Conservation (phyloP, 192 early-diverging fungal genomes). For the Coemansia sp. region DNA sequence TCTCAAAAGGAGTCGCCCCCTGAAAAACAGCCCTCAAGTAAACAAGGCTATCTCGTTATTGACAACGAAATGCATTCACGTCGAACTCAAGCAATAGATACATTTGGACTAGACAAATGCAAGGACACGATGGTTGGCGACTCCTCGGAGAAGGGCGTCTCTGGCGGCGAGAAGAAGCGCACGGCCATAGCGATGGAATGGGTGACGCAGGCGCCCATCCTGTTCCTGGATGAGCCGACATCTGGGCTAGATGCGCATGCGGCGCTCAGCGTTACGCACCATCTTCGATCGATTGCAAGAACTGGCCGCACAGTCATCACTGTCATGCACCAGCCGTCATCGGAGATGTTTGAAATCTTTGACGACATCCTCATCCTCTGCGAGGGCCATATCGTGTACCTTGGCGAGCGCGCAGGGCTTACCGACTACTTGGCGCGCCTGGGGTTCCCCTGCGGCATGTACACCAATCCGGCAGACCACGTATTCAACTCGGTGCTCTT, state of each 20-base stretch:
- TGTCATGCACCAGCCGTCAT: slow-evolving; percentile 61
- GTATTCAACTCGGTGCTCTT: slow-evolving; percentile 61
- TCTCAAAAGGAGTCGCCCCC: too few relatives aligned
- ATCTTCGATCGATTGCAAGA: slow-evolving; percentile 51
- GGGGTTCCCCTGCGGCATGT: slow-evolving; percentile 45
- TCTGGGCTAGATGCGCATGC: slow-evolving; percentile 68
- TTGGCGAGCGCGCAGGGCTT: slow-evolving; percentile 55
- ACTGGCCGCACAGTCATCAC: slow-evolving; percentile 50
- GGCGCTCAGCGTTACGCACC: slow-evolving; percentile 55
- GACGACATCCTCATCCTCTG: slow-evolving; percentile 71
- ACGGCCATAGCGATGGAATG: slow-evolving; percentile 76
- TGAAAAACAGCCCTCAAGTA: too few relatives aligned
- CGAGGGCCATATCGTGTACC: slow-evolving; percentile 71
- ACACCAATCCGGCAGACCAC: slow-evolving; percentile 35
- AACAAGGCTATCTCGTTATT: slow-evolving; percentile 9
- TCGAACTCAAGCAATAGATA: slow-evolving; percentile 61
- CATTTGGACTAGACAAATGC: slow-evolving; percentile 67
- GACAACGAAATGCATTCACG: slow-evolving; percentile 38
- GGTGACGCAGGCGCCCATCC: slow-evolving; percentile 66
- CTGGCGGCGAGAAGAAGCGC: slow-evolving; percentile 76
- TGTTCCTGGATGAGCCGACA: slow-evolving; percentile 76
- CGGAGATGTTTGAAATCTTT: slow-evolving; percentile 64
- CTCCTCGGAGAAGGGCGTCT: slow-evolving; percentile 65
- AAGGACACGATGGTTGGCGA: slow-evolving; percentile 71
- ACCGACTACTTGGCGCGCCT: slow-evolving; percentile 52